These are phyloP conservation scores for Amborella trichopoda DNA, from an alignment of 164 flowering plant genomes.

Conservation along the genomic window DNA sequence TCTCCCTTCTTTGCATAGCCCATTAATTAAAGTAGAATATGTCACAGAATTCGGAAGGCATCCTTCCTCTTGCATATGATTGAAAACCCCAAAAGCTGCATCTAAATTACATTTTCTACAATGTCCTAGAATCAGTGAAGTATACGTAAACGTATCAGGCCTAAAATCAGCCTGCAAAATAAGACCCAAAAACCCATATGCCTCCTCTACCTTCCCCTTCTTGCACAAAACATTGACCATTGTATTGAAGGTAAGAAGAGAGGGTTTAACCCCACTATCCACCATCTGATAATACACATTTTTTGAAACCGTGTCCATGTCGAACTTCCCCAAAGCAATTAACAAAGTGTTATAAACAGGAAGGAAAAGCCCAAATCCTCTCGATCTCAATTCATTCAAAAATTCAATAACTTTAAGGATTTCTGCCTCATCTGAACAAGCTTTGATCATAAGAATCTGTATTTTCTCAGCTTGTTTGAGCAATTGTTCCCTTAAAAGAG, in stretches of 20 bases:
- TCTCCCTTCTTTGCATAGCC: constrained; percentile 47
- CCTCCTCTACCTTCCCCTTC: constrained; percentile 56
- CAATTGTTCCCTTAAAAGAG: constrained; percentile 29
- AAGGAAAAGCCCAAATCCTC: constrained; percentile 33
- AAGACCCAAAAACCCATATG: constrained; percentile 31
- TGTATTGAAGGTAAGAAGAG: constrained; percentile 55
- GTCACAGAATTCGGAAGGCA: constrained; percentile 62
- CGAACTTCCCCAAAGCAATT: constrained; percentile 60
- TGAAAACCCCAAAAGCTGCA: constrained; percentile 41
- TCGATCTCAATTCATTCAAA: constrained; percentile 27
- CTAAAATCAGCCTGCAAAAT: constrained; percentile 33
- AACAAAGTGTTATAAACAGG: constrained; percentile 52
- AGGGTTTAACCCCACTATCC: constrained; percentile 36
- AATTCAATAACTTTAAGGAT: constrained; percentile 29
- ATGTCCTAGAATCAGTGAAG: constrained; percentile 72
- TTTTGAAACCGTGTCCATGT: constrained; percentile 36
- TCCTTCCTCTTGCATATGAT: constrained; percentile 48
- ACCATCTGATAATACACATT: constrained; percentile 37
- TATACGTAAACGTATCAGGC: constrained; percentile 61
- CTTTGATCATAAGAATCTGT: constrained; percentile 53
- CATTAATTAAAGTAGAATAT: constrained; percentile 55
- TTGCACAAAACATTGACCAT: constrained; percentile 62
- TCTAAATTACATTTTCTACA: constrained; percentile 46
- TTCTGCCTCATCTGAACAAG: constrained; percentile 42
- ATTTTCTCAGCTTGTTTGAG: constrained; percentile 45